Evolutionary conservation across 352 stramenopile species (phyloP), one percentile per base, ranked within the genome.

Genomic region (Globisporangium polare): DNA sequence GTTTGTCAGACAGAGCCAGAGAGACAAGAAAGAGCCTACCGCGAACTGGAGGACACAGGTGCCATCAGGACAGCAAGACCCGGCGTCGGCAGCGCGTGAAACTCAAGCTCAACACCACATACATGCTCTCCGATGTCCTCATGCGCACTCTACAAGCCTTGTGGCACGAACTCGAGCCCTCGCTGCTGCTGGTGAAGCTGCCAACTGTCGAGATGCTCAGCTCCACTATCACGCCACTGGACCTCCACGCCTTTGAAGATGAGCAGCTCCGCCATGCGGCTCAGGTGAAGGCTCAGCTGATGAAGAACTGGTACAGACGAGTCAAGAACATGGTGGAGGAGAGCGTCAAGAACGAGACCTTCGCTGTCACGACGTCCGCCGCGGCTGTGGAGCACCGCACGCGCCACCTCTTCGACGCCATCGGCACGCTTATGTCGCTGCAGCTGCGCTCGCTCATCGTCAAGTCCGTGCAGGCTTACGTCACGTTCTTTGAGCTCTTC

Each of bases 371-470:
- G 22, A 63, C 55, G 15, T 71, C 67, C 1, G 62, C 64, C 37
- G 60, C 65, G 12, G 71, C 59, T 13, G 59, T 68, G 1, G 70
- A 61, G 24, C 49, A 71, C 10, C 60, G 73, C 0, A 42, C 75
- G 35, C 72, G 71, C 8, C 85, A 88, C 35, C 52, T 89, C 18
- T 85, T 94, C 20, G 77, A 89, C 45, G 72, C 76, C 0, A 68
- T 92, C n/a, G 75, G 70, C 0, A 75, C 74, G 42, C 67, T 91
- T 37, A 94, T 94, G 85, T 90, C 80, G 18, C 62, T 91, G 0
- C 85, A 94, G 60, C 68, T 91, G 10, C 77, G 83, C 2, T 74
- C 78, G 10, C 68, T 94, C 5, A 66, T 91, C 15, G 67, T 86
- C 46, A 83, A 83, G 37, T 91, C 85, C 0, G 80, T 92, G 20